Evolutionary conservation across 768 basidiomycete species (phyloP).

Genomic region (Imleria badia): DNA sequence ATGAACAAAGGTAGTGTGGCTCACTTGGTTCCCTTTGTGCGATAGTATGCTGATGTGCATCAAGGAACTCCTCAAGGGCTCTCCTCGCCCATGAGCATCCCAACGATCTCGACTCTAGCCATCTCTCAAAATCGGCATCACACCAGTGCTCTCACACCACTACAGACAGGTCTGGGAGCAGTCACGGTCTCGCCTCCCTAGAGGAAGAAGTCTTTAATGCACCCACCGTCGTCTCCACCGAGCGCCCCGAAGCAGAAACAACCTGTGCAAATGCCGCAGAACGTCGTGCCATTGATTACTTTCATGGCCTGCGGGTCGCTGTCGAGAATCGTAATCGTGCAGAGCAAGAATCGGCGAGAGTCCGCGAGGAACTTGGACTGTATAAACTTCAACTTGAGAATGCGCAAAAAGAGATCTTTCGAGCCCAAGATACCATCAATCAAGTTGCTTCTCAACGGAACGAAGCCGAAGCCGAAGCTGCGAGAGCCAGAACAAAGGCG

Average conservation of each 20-base stretch:
- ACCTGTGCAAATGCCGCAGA: constrained; percentile 44
- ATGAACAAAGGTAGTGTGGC: constrained; percentile 26
- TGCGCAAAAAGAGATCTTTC: constrained; percentile 44
- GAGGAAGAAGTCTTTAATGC: constrained; percentile 35
- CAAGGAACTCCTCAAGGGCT: constrained; percentile 13
- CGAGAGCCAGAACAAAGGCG: constrained; percentile 43
- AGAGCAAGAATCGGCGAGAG: constrained; percentile 38
- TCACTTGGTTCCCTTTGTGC: not conserved
- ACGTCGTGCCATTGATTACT: constrained; percentile 46
- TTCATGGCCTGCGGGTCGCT: constrained; percentile 39
- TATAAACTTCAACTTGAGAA: constrained; percentile 47
- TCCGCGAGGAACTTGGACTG: constrained; percentile 42
- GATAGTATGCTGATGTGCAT: not conserved
- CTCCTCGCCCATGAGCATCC: constrained; percentile 29
- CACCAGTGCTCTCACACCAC: constrained; percentile 26
- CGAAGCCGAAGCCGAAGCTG: constrained; percentile 46
- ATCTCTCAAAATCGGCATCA: constrained; percentile 27
- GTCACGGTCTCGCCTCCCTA: constrained; percentile 26
- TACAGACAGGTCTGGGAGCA: constrained; percentile 30
- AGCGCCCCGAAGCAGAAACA: constrained; percentile 41
- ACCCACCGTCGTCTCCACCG: constrained; percentile 21
- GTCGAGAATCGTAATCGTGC: constrained; percentile 39
- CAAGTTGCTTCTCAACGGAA: constrained; percentile 42
- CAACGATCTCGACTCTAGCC: constrained; percentile 26
- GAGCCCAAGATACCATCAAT: constrained; percentile 43